A percentile compares a stretch with the other conserved stretches of the same genome.
phyloP scores from a whole-genome alignment of 2,329 filamentous ascomycete genomes.

The Erysiphe pulchra region DNA sequence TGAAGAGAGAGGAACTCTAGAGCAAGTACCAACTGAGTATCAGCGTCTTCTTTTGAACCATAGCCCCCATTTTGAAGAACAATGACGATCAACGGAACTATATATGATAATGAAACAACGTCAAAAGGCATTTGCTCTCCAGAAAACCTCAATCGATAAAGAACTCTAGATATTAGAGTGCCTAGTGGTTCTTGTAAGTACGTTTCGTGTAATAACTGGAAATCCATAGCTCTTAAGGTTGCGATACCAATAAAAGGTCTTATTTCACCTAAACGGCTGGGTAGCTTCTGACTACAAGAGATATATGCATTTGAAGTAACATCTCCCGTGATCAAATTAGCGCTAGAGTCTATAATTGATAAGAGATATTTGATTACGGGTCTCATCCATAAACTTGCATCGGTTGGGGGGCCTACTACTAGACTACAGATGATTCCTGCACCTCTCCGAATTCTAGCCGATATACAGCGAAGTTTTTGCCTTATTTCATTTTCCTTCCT shows the following conservation, averaged over 20 bases:
- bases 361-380: conserved; percentile 51
- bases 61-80: conserved; percentile 61
- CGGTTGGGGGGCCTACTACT: conserved; percentile 67
- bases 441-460: conserved; percentile 51
- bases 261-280: conserved; percentile 44
- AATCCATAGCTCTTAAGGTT: conserved; percentile 53
- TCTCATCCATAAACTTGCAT: conserved; percentile 71
- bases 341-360: conserved; percentile 52
- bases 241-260: conserved; percentile 71
- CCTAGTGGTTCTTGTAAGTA: conserved; percentile 61
- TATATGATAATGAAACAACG: conserved; percentile 62
- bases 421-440: conserved; percentile 68
- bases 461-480: conserved; percentile 39
- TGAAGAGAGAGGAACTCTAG: conserved; percentile 79
- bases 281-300: conserved; percentile 49
- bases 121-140: conserved; percentile 91
- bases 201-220: conserved; percentile 44
- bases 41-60: conserved; percentile 51
- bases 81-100: conserved; percentile 56
- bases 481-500: conserved; percentile 68
- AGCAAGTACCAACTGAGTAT: conserved; percentile 72
- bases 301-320: conserved; percentile 56
- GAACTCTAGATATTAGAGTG: conserved; percentile 58
- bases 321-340: conserved; percentile 58
- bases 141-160: conserved; percentile 75